Evolutionary conservation across 176 grass and related monocot genomes (phyloP).

Genomic region (barley (Hordeum vulgare)): DNA sequence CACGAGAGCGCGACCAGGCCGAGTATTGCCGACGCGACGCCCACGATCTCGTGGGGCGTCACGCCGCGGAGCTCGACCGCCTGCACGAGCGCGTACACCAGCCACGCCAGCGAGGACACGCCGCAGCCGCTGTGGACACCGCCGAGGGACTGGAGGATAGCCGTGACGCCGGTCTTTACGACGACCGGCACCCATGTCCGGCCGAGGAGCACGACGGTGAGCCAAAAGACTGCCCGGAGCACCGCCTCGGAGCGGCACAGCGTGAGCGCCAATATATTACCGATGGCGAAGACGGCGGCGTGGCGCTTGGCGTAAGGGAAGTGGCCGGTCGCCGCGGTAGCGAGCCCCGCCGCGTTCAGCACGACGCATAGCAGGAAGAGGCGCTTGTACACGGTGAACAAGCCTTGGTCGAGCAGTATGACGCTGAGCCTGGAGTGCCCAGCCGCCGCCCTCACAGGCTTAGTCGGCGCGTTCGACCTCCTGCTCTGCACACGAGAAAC

Average conservation of each 20-base stretch:
- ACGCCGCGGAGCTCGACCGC: neutral
- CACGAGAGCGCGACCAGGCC: slow-evolving; percentile 43
- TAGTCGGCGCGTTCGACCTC: neutral
- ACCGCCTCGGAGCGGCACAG: slow-evolving; percentile 64
- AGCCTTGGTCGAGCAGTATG: slow-evolving; percentile 59
- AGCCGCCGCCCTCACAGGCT: neutral
- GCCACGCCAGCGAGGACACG: slow-evolving; percentile 59
- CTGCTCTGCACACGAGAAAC: neutral
- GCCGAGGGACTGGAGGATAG: slow-evolving; percentile 61
- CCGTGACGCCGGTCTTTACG: slow-evolving; percentile 42
- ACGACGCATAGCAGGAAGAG: slow-evolving; percentile 41
- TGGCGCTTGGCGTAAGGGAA: slow-evolving; percentile 43
- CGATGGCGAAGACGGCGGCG: slow-evolving; percentile 53
- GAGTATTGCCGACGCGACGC: slow-evolving; percentile 43
- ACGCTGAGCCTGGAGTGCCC: slow-evolving; percentile 38
- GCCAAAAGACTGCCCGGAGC: slow-evolving; percentile 53
- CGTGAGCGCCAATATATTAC: slow-evolving; percentile 68
- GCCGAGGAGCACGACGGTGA: slow-evolving; percentile 44
- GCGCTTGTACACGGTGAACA: slow-evolving; percentile 83
- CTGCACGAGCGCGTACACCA: slow-evolving; percentile 42
- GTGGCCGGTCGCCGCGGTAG: slow-evolving; percentile 26
- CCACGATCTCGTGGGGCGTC: slow-evolving; percentile 34
- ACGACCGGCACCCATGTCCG: slow-evolving; percentile 33
- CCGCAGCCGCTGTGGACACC: slow-evolving; percentile 71
- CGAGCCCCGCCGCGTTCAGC: slow-evolving; percentile 28